A percentile compares a stretch with the other conserved stretches of the same genome.
phyloP scores from a whole-genome alignment of 345 rosid genomes.

The Eucalyptus microcorys region DNA sequence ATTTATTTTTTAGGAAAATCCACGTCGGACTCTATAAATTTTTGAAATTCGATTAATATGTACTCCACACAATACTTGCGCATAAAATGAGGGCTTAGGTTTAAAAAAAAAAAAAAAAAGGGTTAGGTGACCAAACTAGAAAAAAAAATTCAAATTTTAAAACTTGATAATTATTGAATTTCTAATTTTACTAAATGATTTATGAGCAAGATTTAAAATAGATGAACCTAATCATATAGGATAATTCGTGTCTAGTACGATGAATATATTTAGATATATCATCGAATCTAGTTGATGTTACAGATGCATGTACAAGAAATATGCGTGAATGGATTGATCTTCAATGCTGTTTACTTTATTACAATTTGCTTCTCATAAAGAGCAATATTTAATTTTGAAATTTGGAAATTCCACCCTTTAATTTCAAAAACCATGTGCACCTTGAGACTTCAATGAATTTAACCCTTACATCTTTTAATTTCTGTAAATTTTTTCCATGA shows the following conservation, averaged over 20 bases:
- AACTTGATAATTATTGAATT: background rate
- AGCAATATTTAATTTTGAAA: background rate
- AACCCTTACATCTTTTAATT: background rate
- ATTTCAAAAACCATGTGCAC: background rate
- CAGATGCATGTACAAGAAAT: background rate
- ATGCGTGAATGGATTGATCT: background rate
- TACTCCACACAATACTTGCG: background rate
- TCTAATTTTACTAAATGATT: background rate
- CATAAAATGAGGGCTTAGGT: background rate
- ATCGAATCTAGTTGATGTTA: background rate
- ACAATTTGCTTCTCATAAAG: background rate
- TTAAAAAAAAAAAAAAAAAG: background rate
- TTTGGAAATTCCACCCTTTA: background rate
- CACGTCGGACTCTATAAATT: background rate
- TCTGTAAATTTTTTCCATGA: background rate
- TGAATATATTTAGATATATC: background rate
- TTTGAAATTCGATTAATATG: background rate
- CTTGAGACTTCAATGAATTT: background rate
- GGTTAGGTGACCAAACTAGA: background rate
- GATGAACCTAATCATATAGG: fast-evolving
- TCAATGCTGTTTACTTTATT: background rate
- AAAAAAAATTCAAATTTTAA: background rate
- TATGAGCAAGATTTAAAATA: background rate
- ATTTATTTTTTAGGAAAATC: background rate
- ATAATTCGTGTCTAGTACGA: fast-evolving